Conservation (phyloP, 306 rosid genomes). For the Phaseolus lunatus region DNA sequence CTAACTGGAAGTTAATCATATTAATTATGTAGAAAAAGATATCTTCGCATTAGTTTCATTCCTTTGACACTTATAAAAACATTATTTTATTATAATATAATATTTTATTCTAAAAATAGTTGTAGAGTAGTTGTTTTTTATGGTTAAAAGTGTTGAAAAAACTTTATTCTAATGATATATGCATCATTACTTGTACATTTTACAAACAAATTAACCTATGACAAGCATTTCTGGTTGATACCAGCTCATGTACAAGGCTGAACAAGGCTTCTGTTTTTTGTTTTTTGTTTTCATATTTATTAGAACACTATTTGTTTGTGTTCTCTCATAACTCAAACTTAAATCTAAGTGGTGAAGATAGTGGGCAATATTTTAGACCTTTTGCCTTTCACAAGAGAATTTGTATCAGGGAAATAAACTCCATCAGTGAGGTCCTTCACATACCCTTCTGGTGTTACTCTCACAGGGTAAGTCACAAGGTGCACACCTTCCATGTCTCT, state of each 20-base stretch:
- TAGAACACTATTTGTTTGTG: slow-evolving; percentile 1
- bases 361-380: slow-evolving; percentile 65
- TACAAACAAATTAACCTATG: not conserved
- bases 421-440: slow-evolving; percentile 55
- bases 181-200: not conserved
- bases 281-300: not conserved
- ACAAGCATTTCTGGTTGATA: too few species aligned
- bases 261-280: not conserved
- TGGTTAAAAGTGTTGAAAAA: too few species aligned
- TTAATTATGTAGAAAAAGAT: too few species aligned
- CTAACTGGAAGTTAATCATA: too few species aligned
- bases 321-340: not conserved
- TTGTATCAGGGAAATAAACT: slow-evolving; percentile 77
- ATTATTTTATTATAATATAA: too few species aligned
- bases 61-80: too few species aligned
- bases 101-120: too few species aligned
- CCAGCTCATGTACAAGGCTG: not conserved
- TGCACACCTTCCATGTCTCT: slow-evolving; percentile 86
- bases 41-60: too few species aligned
- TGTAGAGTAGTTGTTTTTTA: too few species aligned
- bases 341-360: slow-evolving; percentile 63
- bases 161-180: too few species aligned
- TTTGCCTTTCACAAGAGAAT: slow-evolving; percentile 60
- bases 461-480: slow-evolving; percentile 70
- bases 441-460: slow-evolving; percentile 60